phyloP scores from a whole-genome alignment of 208 protist species.

The Leishmania tropica region DNA sequence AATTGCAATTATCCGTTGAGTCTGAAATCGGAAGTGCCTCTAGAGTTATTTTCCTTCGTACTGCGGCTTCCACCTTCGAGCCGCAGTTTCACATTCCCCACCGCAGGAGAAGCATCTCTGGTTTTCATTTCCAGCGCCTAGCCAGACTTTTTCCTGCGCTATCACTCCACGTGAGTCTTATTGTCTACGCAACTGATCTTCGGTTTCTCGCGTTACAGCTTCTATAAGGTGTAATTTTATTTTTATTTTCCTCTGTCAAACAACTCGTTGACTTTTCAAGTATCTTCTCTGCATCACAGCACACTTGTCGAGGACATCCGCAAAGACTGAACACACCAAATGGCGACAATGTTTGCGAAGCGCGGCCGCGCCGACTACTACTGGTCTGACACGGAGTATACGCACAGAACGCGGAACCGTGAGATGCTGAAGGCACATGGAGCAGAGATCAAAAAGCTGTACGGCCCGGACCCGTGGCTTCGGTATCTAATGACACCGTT shows the following conservation, averaged over 20 bases:
- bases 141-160: neutral
- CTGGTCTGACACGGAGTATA: constrained; percentile 69
- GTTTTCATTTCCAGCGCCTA: neutral
- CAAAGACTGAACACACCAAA: neutral
- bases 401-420: constrained; percentile 66
- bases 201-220: neutral
- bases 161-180: neutral
- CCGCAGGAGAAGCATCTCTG: neutral
- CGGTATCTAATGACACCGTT: constrained; percentile 47
- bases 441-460: constrained; percentile 79
- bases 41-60: neutral
- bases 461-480: constrained; percentile 66
- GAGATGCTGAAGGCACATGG: constrained; percentile 84
- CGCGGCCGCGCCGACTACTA: constrained; percentile 65
- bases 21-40: neutral
- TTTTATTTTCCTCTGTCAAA: neutral
- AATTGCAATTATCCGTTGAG: neutral
- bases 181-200: neutral
- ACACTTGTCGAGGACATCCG: neutral
- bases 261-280: too few species aligned
- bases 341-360: constrained; percentile 31
- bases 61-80: neutral
- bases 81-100: neutral
- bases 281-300: neutral
- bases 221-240: neutral